Base-by-base conservation (phyloP, 257 asterid genomes). In the Solanum bulbocastanum region DNA sequence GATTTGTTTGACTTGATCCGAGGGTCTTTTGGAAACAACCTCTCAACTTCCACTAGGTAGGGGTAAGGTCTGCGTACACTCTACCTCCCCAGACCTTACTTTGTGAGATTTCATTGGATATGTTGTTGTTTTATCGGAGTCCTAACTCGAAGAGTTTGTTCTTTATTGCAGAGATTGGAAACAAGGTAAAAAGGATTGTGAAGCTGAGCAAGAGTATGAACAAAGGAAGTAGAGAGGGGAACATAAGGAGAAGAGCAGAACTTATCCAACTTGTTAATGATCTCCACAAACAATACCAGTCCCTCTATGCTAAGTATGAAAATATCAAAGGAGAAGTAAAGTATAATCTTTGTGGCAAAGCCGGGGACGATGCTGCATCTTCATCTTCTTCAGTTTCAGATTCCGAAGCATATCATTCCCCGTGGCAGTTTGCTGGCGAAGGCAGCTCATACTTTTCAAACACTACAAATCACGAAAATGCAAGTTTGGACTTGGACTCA, bases 231-330 rank as follows among this genome's bases (percentile, higher is more conserved):
- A 93, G 90, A 87, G 98, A 95, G 8, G 93, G 92, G 89, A 94
- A 93, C 89, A 33, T 68, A 62, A 93, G 88, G 93, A 94, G 88
- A 84, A 94, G 91, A 76, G 22, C 94, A 0, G 96, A 94, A 89
- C 94, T 92, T 11, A 84, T 90, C 62, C 92, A 93, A 9, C 94
- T 95, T 25, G 90, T 94, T n/a, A 94, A 94, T 84, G 98, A 95
- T 44, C 87, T 95, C 91, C 95, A 94, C 73, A 89, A 94, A 87
- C 96, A 94, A 56, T 97, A 95, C 88, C 94, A 94, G 23, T 91
- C 94, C 11, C 87, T 95, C 1, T 93, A 93, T 90, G 89, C 88
- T 39, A 89, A 92, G 35, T 95, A 97, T 37, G 94, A 91, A 37
- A 91, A 94, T 85, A 89, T 95, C 83, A 92, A 91, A 84, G 93